Percentiles rank a stretch among this genome's conserved stretches.
Conservation (phyloP, 768 basidiomycete species). For the Russula earlei region DNA sequence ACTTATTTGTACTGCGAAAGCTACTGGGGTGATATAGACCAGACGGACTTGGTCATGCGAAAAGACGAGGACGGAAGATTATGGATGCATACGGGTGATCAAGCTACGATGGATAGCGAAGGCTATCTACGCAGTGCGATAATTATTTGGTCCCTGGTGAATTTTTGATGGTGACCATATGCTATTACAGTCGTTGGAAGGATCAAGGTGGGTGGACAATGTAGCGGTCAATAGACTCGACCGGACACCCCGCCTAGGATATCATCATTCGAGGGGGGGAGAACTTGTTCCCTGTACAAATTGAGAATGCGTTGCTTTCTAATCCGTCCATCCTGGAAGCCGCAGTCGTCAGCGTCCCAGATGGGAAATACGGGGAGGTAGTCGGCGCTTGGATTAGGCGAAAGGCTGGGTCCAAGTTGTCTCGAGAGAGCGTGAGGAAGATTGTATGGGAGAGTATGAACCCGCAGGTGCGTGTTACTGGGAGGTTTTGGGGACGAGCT, state of each 20-base stretch:
- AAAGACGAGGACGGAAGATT: slow-evolving; percentile 41
- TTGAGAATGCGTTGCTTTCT: slow-evolving; percentile 61
- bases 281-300: slow-evolving; percentile 80
- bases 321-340: slow-evolving; percentile 57
- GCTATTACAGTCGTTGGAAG: slow-evolving; percentile 60
- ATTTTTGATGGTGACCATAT: not conserved
- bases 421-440: slow-evolving; percentile 44
- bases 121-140: slow-evolving; percentile 64
- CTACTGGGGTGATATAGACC: slow-evolving; percentile 68
- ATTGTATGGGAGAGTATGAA: slow-evolving; percentile 57
- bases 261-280: slow-evolving; percentile 84
- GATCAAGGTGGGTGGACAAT: slow-evolving; percentile 47
- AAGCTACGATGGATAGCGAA: slow-evolving; percentile 72
- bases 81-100: slow-evolving; percentile 84
- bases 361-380: slow-evolving; percentile 61
- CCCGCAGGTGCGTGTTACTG: slow-evolving; percentile 49
- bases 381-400: slow-evolving; percentile 73
- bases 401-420: slow-evolving; percentile 23
- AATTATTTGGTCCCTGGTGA: not conserved
- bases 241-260: slow-evolving; percentile 36
- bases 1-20: slow-evolving; percentile 29
- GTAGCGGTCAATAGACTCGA: not conserved
- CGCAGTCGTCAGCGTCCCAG: slow-evolving; percentile 64
- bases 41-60: slow-evolving; percentile 52
- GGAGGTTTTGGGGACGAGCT: not conserved